phyloP scores from a whole-genome alignment of 192 early-diverging fungal genomes.

The Globomyces pollinis-pini region DNA sequence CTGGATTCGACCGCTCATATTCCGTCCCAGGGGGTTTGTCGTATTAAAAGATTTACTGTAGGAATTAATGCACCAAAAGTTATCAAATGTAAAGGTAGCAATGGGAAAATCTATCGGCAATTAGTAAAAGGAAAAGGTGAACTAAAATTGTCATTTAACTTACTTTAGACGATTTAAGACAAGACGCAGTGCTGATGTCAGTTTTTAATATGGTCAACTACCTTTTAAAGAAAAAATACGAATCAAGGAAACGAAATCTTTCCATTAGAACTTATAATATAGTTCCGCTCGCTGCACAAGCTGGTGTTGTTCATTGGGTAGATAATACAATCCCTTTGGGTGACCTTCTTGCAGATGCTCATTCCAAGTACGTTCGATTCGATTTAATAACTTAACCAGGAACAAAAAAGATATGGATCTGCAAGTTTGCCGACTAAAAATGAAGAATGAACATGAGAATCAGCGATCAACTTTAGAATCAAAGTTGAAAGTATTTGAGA shows the following conservation, averaged over 20 bases:
- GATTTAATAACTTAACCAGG: constrained; percentile 22
- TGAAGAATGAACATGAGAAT: constrained; percentile 31
- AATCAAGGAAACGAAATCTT: constrained; percentile 39
- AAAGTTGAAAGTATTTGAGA: constrained; percentile 46
- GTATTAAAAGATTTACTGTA: no score
- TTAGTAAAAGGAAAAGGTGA: constrained; percentile 36
- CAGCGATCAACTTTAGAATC: constrained; percentile 38
- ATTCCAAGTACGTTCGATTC: constrained; percentile 15
- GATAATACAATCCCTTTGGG: constrained; percentile 42
- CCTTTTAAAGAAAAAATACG: constrained; percentile 39
- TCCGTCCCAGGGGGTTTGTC: constrained; percentile 25
- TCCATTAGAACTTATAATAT: constrained; percentile 49
- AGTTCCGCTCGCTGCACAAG: constrained; percentile 44
- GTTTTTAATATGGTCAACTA: constrained; percentile 60
- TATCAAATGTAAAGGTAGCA: constrained; percentile 23
- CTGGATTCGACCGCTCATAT: constrained; percentile 23
- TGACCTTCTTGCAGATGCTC: constrained; percentile 29
- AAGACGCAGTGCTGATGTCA: constrained; percentile 64
- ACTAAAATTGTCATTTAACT: no score
- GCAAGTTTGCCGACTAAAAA: constrained; percentile 29
- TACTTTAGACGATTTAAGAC: constrained; percentile 58
- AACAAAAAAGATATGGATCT: constrained; percentile 27
- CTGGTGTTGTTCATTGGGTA: constrained; percentile 53
- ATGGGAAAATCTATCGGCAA: constrained; percentile 35
- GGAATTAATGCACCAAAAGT: constrained; percentile 45